Percentiles rank a stretch among this genome's conserved stretches.
Evolutionary conservation across 495 filamentous ascomycete genomes (phyloP).

Genomic region (Rhizodiscina lignyota): DNA sequence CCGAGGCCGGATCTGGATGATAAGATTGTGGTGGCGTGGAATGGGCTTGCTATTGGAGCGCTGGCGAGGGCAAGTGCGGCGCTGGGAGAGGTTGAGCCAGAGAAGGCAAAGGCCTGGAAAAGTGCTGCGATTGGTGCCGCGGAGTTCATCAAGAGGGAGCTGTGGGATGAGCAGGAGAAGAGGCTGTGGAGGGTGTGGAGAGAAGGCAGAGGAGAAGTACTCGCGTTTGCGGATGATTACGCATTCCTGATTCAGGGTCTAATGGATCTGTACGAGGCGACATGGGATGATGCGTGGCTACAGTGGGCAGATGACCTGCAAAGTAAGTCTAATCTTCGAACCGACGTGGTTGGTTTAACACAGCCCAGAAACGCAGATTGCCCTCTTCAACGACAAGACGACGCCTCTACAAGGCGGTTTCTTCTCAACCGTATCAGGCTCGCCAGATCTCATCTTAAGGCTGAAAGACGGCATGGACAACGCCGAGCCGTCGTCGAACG

Average conservation of each 20-base stretch:
- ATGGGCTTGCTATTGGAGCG: constrained; percentile 77
- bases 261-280: constrained; percentile 76
- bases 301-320: constrained; percentile 75
- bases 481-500: constrained; percentile 77
- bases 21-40: constrained; percentile 78
- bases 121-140: constrained; percentile 52
- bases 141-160: constrained; percentile 57
- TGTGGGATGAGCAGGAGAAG: constrained; percentile 49
- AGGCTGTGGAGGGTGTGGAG: constrained; percentile 62
- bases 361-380: constrained; percentile 30
- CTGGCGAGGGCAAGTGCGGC: constrained; percentile 58
- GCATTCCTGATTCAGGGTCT: constrained; percentile 76
- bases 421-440: constrained; percentile 59
- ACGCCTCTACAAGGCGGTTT: constrained; percentile 51
- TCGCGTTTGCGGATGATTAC: constrained; percentile 88
- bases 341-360: constrained; percentile 8
- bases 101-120: constrained; percentile 40
- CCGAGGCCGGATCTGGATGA: constrained; percentile 74
- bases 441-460: constrained; percentile 63
- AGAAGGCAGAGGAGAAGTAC: constrained; percentile 51
- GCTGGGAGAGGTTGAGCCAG: constrained; percentile 41
- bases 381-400: constrained; percentile 27
- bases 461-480: constrained; percentile 90
- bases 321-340: constrained; percentile 26
- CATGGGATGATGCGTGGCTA: constrained; percentile 64